phyloP scores from a whole-genome alignment of 495 filamentous ascomycete species.

The Cercophora scortea region DNA sequence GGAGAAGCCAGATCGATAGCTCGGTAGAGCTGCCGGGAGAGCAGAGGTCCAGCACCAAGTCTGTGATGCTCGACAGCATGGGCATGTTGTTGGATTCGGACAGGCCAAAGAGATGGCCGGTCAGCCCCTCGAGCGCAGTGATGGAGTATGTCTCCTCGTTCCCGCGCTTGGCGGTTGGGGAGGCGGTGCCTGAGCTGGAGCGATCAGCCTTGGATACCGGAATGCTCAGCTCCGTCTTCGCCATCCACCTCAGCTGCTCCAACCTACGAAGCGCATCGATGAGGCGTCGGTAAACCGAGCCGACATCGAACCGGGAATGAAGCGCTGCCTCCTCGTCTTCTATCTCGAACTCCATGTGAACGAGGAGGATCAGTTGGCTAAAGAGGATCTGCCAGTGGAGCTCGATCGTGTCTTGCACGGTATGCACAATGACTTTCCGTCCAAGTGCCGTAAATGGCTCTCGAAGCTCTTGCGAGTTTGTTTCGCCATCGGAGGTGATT shows the following conservation, averaged over 20 bases:
- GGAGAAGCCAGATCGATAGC: constrained; percentile 44
- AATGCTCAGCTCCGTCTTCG: constrained; percentile 44
- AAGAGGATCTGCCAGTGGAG: constrained; percentile 62
- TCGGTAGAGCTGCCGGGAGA: constrained; percentile 43
- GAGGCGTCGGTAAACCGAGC: constrained; percentile 58
- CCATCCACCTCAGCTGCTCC: constrained; percentile 76
- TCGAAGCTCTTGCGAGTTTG: constrained; percentile 24
- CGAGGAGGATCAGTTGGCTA: constrained; percentile 72
- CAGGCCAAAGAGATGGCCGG: constrained; percentile 43
- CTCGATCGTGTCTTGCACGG: constrained; percentile 69
- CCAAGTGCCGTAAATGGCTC: constrained; percentile 61
- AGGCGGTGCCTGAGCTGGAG: constrained; percentile 16
- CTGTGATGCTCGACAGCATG: constrained; percentile 38
- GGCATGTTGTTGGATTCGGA: constrained; percentile 25
- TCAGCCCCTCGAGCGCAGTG: constrained; percentile 43
- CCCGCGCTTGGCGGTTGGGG: constrained; percentile 22
- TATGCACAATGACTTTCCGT: constrained; percentile 59
- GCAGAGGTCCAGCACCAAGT: constrained; percentile 49
- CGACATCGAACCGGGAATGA: constrained; percentile 55
- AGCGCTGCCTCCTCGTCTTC: constrained; percentile 58
- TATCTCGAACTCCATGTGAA: constrained; percentile 74
- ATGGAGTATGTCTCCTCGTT: constrained; percentile 31
- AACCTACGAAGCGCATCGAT: constrained; percentile 62
- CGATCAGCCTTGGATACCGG: constrained; percentile 29
- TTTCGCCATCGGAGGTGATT: constrained; percentile 31